Conservation (phyloP, 352 stramenopile species). For the Phytophthora sp. region DNA sequence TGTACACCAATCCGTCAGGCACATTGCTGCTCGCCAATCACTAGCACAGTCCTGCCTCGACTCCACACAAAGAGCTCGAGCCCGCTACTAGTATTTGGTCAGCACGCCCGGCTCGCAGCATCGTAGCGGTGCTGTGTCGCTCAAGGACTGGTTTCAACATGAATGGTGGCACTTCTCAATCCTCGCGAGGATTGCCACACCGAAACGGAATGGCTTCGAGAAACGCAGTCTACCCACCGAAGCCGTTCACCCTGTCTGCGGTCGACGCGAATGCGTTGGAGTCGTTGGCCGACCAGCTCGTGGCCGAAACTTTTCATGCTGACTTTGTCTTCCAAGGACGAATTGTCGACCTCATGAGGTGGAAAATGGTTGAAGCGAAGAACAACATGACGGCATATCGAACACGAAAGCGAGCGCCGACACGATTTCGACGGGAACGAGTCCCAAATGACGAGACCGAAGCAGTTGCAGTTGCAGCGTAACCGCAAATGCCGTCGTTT, state of each 20-base stretch:
- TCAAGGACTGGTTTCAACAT: too few relatives aligned
- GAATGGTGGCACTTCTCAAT: conserved; percentile 20
- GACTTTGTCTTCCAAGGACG: conserved; percentile 43
- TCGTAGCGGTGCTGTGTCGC: conserved; percentile 2
- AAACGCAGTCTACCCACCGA: conserved; percentile 14
- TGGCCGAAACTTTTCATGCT: conserved; percentile 60
- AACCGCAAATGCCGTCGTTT: conserved; percentile 29
- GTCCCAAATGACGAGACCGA: conserved; percentile 22
- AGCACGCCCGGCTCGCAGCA: not conserved
- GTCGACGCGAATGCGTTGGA: conserved; percentile 16
- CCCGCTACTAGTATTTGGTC: not conserved
- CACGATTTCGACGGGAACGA: conserved; percentile 12
- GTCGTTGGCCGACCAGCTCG: conserved; percentile 48
- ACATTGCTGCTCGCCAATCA: too few relatives aligned
- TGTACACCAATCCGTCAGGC: too few relatives aligned
- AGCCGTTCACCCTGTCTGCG: conserved; percentile 11
- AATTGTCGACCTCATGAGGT: conserved; percentile 38
- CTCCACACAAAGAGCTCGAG: not conserved
- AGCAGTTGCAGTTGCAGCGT: conserved; percentile 24
- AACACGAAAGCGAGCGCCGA: conserved; percentile 21
- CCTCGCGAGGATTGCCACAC: conserved; percentile 2
- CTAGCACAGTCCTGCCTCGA: too few relatives aligned
- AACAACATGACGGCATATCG: conserved; percentile 59
- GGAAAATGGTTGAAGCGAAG: conserved; percentile 54
- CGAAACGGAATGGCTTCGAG: conserved; percentile 22